Conservation (phyloP, 768 basidiomycete species). For the Russula lepida region DNA sequence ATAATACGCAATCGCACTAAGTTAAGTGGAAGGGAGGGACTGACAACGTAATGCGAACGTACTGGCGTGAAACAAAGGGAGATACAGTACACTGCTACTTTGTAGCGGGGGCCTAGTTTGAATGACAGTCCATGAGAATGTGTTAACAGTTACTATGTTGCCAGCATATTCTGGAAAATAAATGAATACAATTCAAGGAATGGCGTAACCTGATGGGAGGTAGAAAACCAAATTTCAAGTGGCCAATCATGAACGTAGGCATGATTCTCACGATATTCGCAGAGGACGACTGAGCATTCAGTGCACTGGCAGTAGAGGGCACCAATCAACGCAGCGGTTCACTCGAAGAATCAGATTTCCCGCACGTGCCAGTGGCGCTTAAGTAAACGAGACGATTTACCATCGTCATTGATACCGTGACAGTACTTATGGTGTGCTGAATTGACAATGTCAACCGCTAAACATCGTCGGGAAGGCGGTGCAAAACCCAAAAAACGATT, state of each 20-base stretch:
- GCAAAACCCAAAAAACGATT: conserved; percentile 6
- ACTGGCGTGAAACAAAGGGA: not conserved
- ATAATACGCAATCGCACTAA: not conserved
- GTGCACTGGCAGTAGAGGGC: no score
- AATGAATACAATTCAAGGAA: not conserved
- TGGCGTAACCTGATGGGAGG: no score
- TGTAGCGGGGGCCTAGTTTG: not conserved
- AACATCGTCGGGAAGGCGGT: conserved; percentile 1
- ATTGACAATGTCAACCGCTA: not conserved
- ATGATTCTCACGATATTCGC: no score
- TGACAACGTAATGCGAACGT: not conserved
- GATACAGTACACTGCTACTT: not conserved
- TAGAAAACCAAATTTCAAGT: no score
- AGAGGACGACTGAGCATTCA: no score
- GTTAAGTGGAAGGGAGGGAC: not conserved
- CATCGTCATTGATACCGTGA: no score
- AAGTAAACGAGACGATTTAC: no score
- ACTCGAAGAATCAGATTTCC: no score
- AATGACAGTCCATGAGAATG: not conserved
- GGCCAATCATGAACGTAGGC: no score
- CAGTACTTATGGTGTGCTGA: no score
- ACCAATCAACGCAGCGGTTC: no score
- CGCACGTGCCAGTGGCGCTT: no score
- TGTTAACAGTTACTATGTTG: not conserved
- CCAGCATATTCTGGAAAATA: not conserved